Percentiles rank a stretch among this genome's conserved stretches.
Evolutionary conservation across 1,284 basidiomycete species (phyloP).

Genomic region (Ustilago nuda): DNA sequence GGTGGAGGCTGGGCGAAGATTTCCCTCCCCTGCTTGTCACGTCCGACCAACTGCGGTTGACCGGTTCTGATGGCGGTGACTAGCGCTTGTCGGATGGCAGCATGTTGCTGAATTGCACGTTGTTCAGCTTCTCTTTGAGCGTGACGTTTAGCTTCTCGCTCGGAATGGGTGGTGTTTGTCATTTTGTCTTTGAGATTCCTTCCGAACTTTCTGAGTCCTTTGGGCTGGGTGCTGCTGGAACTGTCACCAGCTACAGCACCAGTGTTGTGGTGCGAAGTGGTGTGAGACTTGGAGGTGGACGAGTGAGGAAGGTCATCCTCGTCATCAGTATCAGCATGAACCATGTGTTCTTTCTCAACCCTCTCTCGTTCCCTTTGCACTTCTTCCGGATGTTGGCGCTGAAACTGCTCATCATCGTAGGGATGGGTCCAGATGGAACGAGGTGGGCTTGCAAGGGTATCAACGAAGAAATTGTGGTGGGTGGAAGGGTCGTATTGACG

Average conservation of each 20-base stretch:
- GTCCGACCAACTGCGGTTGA: conserved; percentile 51
- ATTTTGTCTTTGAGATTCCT: conserved; percentile 66
- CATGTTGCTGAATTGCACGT: conserved; percentile 52
- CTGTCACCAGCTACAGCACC: neutral
- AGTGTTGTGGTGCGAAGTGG: neutral
- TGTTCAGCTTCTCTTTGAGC: conserved; percentile 50
- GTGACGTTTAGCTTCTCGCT: conserved; percentile 57
- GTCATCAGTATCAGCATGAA: conserved; percentile 53
- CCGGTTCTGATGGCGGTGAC: conserved; percentile 42
- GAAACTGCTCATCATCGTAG: conserved; percentile 54
- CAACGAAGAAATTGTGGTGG: conserved; percentile 64
- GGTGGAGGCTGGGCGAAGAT: conserved; percentile 57
- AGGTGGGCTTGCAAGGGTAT: conserved; percentile 64
- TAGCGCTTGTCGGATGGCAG: conserved; percentile 38
- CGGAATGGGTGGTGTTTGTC: conserved; percentile 63
- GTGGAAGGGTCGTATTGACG: conserved; percentile 60
- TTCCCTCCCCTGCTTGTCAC: conserved; percentile 47
- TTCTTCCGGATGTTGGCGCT: conserved; percentile 39
- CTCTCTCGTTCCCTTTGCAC: conserved; percentile 25
- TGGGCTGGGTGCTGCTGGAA: conserved; percentile 12
- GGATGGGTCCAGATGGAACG: conserved; percentile 69
- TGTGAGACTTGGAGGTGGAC: neutral
- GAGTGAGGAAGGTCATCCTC: conserved; percentile 32
- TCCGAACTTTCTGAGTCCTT: conserved; percentile 57
- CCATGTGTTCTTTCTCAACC: conserved; percentile 26